phyloP scores from a whole-genome alignment of 2,329 filamentous ascomycete genomes.

The Gnomoniopsis smithogilvyi region DNA sequence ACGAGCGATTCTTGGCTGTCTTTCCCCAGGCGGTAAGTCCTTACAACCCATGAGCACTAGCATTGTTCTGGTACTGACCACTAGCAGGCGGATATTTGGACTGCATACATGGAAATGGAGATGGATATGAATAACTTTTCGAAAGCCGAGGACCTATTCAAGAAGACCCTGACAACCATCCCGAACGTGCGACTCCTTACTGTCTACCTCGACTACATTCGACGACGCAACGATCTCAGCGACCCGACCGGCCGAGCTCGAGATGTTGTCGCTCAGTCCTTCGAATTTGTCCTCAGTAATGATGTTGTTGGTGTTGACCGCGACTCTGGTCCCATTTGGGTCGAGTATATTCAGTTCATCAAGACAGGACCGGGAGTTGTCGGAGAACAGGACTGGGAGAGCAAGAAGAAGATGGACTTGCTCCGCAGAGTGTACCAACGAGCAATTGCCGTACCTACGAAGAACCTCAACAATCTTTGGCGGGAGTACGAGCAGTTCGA shows the following conservation, averaged over 20 bases:
- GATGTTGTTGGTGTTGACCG: constrained; percentile 76
- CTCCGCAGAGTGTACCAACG: constrained; percentile 90
- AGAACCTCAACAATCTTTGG: constrained; percentile 81
- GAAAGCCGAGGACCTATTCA: constrained; percentile 80
- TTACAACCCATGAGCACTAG: background rate
- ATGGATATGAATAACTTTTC: constrained; percentile 79
- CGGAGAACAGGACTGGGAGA: constrained; percentile 88
- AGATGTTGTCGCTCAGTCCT: constrained; percentile 76
- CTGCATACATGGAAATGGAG: constrained; percentile 85
- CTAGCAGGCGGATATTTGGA: constrained; percentile 84
- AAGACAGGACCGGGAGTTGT: constrained; percentile 82
- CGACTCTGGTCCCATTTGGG: constrained; percentile 86
- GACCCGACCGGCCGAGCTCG: constrained; percentile 76
- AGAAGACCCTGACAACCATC: constrained; percentile 71
- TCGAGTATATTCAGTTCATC: constrained; percentile 92
- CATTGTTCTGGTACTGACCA: constrained; percentile 24
- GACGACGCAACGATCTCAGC: constrained; percentile 83
- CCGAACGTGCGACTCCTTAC: constrained; percentile 88
- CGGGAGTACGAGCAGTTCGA: constrained; percentile 98
- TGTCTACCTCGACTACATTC: constrained; percentile 91
- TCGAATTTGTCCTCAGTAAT: constrained; percentile 86
- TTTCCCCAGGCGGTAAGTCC: constrained; percentile 87
- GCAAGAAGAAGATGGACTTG: constrained; percentile 96
- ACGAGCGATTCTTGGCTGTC: constrained; percentile 80
- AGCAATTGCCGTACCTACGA: constrained; percentile 82